Evolutionary conservation across 371 early-diverging fungal genomes (phyloP), one percentile per base, ranked within the genome.

Genomic region (Funneliformis caledonium): DNA sequence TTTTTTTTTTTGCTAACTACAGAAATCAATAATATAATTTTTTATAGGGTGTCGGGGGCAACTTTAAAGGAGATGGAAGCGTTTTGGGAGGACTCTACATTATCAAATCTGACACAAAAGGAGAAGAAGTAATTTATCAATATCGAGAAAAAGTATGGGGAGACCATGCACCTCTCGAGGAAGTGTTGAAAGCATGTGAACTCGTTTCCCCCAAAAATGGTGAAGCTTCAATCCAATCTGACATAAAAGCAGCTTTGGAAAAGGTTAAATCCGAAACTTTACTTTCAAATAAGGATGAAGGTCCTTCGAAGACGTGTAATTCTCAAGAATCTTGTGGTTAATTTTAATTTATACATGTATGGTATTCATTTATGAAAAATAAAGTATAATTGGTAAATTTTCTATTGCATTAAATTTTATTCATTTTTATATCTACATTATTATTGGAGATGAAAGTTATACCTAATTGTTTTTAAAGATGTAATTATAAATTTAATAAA

Each of bases 141-240:
- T 56, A 76, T 37, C 64, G 33, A 19, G 77, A 76, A 64, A 76
- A 76, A 26, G 33, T 76, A 6, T 76, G 59, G 59, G 77, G 77
- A 16, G 65, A 76, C 64, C 26, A 37, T 48, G n/a, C 77, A 60
- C 61, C 61, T 14, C 47, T 76, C 1, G 65, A 76, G 14, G 26
- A 76, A 47, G 48, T 76, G 19, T 31, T 76, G n/a, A 65, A 42
- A 16, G 48, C 31, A 4, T 45, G 60, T n/a, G 26, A 64, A 65
- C 37, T 45, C 11, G 45, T 64, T 48, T 76, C 77, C 9, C 22
- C 64, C 16, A 76, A 64, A 4, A 64, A 76, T 43, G 45, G 42
- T 61, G 76, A 76, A 64, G 14, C 26, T 47, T n/a, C 26, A 22
- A 45, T 48, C 2, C n/a, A 76, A 43, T 16, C n/a, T 22, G 50